Percentiles rank a stretch among this genome's conserved stretches.
Conservation (phyloP, 202 grass and related monocot genomes). For the Brachypodium distachyon region DNA sequence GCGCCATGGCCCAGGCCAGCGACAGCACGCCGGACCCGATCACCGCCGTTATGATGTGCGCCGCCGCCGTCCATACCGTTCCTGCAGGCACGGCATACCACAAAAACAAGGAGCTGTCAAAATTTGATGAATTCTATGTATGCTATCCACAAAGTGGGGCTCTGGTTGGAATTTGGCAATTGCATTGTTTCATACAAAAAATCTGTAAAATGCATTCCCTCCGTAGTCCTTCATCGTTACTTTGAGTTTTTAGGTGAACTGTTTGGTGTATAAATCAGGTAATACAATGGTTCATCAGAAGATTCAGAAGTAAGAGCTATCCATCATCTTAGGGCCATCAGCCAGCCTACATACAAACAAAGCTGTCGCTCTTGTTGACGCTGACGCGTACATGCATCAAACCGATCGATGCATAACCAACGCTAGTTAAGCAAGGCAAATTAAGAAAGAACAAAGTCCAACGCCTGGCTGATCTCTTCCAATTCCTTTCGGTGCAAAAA, state of each 20-base stretch:
- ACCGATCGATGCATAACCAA: background rate
- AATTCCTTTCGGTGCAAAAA: background rate
- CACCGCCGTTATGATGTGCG: slow-evolving; percentile 86
- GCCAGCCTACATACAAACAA: background rate
- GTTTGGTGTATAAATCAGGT: no score
- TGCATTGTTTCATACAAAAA: background rate
- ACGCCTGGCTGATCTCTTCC: no score
- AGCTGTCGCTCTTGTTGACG: background rate
- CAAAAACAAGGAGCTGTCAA: background rate
- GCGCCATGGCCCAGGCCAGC: slow-evolving; percentile 67
- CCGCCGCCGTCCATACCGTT: slow-evolving; percentile 64
- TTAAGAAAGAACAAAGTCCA: background rate
- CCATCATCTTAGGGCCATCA: background rate
- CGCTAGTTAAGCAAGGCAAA: background rate
- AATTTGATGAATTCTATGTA: background rate
- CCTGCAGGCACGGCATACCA: background rate
- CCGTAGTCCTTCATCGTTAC: no score
- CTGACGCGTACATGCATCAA: background rate
- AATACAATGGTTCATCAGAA: no score
- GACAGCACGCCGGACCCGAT: slow-evolving; percentile 89
- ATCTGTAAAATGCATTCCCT: no score
- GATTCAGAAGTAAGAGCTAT: no score
- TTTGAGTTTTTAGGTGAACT: no score
- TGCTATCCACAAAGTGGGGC: no score
- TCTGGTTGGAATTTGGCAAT: background rate